phyloP scores from a whole-genome alignment of 2,329 filamentous ascomycete genomes.

The Fusarium fujikuroi region DNA sequence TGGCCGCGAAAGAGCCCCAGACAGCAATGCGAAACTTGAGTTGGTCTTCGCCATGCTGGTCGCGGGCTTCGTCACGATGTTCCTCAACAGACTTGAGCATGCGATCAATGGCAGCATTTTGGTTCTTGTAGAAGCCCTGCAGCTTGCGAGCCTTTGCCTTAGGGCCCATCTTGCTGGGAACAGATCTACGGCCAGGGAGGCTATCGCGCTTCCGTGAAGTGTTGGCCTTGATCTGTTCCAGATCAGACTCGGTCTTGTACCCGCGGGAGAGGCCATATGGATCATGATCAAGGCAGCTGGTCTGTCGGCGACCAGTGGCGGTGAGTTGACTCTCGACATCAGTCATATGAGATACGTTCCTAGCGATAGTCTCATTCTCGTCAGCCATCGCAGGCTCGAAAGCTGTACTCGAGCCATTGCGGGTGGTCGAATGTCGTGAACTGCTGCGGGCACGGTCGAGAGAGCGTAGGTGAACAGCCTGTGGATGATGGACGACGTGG shows the following conservation, averaged over 20 bases:
- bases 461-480: conserved; percentile 56
- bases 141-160: conserved; percentile 64
- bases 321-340: conserved; percentile 63
- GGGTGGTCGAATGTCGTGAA: conserved; percentile 43
- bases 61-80: conserved; percentile 82
- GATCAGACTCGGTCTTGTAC: conserved; percentile 81
- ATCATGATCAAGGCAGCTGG: conserved; percentile 69
- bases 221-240: conserved; percentile 82
- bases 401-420: conserved; percentile 58
- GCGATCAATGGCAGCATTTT: conserved; percentile 94
- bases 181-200: conserved; percentile 25
- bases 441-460: conserved; percentile 45
- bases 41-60: conserved; percentile 83
- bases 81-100: conserved; percentile 94
- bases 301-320: conserved; percentile 50
- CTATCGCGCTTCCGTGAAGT: conserved; percentile 78
- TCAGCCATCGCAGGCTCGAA: conserved; percentile 54
- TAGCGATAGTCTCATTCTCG: conserved; percentile 53
- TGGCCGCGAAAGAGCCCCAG: conserved; percentile 79
- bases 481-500: conserved; percentile 57
- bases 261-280: conserved; percentile 82
- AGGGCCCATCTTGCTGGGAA: conserved; percentile 36
- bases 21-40: conserved; percentile 76
- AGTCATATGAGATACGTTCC: conserved; percentile 53
- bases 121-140: conserved; percentile 84